These are phyloP conservation scores for Akanthomyces uredinophilus DNA, from an alignment of 2,329 filamentous ascomycete genomes.

Conservation along the genomic window DNA sequence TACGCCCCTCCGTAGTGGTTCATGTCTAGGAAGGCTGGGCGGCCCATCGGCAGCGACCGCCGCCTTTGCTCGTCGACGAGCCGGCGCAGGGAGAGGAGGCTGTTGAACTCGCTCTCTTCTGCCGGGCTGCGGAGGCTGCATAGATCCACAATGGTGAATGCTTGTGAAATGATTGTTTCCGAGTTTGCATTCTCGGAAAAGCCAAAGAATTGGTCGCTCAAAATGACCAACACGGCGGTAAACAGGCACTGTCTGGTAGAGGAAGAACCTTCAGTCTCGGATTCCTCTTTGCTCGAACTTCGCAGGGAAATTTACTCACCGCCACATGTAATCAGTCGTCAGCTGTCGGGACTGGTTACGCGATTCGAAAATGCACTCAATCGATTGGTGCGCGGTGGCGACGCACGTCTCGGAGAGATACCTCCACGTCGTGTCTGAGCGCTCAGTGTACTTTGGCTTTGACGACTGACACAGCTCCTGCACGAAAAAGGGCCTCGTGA, in stretches of 20 bases:
- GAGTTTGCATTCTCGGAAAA: conserved; percentile 43
- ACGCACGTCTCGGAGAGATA: not conserved
- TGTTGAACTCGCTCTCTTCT: not conserved
- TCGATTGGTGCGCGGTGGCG: not conserved
- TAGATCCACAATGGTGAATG: not conserved
- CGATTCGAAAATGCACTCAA: not conserved
- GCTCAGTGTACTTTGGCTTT: not conserved
- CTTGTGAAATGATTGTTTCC: conserved; percentile 32
- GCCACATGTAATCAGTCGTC: conserved; percentile 2
- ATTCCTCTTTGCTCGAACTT: too few relatives aligned
- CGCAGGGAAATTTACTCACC: not conserved
- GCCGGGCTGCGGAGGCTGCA: not conserved
- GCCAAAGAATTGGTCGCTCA: conserved; percentile 52
- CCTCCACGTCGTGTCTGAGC: not conserved
- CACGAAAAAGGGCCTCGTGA: not conserved
- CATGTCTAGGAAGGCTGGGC: not conserved
- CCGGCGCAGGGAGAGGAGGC: not conserved
- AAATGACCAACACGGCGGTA: conserved; percentile 46
- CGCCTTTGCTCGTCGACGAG: not conserved
- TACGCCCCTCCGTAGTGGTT: not conserved
- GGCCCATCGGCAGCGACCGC: not conserved
- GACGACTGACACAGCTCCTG: not conserved
- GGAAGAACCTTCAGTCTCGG: too few relatives aligned
- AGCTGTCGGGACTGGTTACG: not conserved
- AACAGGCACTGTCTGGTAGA: conserved; percentile 47